Percentiles rank a stretch among this genome's conserved stretches.
phyloP scores from a whole-genome alignment of 306 rosid genomes.

The Pyrus betulifolia region DNA sequence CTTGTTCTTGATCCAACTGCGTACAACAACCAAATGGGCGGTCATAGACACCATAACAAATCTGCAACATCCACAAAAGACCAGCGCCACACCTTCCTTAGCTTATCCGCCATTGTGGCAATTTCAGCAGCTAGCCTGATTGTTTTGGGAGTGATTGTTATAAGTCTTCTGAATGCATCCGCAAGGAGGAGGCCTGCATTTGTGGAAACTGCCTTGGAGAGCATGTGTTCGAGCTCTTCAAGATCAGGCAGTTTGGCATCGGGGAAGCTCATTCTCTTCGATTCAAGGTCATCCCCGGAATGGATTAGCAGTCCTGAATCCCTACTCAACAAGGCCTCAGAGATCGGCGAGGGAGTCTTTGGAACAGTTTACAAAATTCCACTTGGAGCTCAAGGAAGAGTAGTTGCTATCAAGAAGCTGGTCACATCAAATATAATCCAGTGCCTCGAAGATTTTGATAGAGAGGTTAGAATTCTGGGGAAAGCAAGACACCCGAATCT shows the following conservation, averaged over 20 bases:
- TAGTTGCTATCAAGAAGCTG: slow-evolving; percentile 70
- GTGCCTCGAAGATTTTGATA: slow-evolving; percentile 60
- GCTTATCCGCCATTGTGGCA: slow-evolving; percentile 73
- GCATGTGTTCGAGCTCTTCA: slow-evolving; percentile 80
- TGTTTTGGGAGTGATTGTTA: slow-evolving; percentile 56
- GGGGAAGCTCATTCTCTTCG: slow-evolving; percentile 74
- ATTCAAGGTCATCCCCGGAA: slow-evolving; percentile 34
- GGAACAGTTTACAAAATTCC: slow-evolving; percentile 81
- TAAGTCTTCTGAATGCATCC: slow-evolving; percentile 61
- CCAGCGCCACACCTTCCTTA: slow-evolving; percentile 59
- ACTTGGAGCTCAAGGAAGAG: slow-evolving; percentile 54
- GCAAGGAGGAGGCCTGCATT: slow-evolving; percentile 60
- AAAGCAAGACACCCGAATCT: slow-evolving; percentile 70
- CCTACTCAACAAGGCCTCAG: slow-evolving; percentile 67
- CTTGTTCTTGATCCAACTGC: slow-evolving; percentile 86
- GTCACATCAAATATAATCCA: slow-evolving; percentile 52
- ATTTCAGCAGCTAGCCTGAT: slow-evolving; percentile 69
- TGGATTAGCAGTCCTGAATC: slow-evolving; percentile 47
- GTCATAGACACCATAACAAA: slow-evolving; percentile 25
- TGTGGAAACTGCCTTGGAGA: slow-evolving; percentile 77
- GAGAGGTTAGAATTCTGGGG: slow-evolving; percentile 63
- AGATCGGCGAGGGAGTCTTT: slow-evolving; percentile 80
- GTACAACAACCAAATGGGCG: slow-evolving; percentile 39
- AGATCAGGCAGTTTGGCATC: slow-evolving; percentile 52
- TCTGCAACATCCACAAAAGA: slow-evolving; percentile 11